Percentiles rank a stretch among this genome's conserved stretches.
These are phyloP conservation scores for Panaeolus cyanescens DNA, from an alignment of 768 basidiomycete species.

Conservation along the genomic window DNA sequence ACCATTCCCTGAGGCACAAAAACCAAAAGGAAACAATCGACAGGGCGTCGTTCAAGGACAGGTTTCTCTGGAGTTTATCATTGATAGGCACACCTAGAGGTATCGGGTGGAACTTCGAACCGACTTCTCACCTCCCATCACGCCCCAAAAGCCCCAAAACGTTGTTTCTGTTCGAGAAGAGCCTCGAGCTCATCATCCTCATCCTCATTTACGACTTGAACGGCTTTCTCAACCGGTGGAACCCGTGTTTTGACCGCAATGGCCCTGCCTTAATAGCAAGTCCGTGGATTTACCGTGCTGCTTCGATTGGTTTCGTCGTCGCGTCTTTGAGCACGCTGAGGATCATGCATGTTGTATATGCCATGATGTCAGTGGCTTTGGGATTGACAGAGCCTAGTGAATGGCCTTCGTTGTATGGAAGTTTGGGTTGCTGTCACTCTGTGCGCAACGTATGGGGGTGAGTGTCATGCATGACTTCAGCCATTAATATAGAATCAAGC, in stretches of 20 bases:
- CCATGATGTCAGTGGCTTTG: constrained; percentile 13
- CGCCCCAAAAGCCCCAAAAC: background rate
- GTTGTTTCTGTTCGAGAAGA: constrained; percentile 1
- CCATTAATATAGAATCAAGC: background rate
- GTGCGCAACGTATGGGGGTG: constrained; percentile 35
- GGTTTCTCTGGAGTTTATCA: background rate
- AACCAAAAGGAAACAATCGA: constrained; percentile 6
- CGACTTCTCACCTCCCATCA: background rate
- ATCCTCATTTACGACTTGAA: constrained; percentile 6
- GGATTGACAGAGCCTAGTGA: constrained; percentile 16
- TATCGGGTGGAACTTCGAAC: constrained; percentile 11
- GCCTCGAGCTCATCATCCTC: constrained; percentile 3
- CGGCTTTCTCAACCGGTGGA: constrained; percentile 9
- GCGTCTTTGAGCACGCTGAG: background rate
- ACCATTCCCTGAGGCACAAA: background rate
- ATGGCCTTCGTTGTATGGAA: constrained; percentile 32
- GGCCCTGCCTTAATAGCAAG: background rate
- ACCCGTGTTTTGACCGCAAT: constrained; percentile 5
- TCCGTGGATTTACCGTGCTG: background rate
- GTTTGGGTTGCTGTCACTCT: constrained; percentile 28
- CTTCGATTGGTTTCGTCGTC: constrained; percentile 2
- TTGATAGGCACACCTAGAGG: constrained; percentile 6
- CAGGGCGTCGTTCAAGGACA: background rate
- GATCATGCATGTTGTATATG: constrained; percentile 9
- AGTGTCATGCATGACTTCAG: constrained; percentile 6